Evolutionary conservation across 352 stramenopile species (phyloP).

Genomic region (Phytophthora sansomeana): DNA sequence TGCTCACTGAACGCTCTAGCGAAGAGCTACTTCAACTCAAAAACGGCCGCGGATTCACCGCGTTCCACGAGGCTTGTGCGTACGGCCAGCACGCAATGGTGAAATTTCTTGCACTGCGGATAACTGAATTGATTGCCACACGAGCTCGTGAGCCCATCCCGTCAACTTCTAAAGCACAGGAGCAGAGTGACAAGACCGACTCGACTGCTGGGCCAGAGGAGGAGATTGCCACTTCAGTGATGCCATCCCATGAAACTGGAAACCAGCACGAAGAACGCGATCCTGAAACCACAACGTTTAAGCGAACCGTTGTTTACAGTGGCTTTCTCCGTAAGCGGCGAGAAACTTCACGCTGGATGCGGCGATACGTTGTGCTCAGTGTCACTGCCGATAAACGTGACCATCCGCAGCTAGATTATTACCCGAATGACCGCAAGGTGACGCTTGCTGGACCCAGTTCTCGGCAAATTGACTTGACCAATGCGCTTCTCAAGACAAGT

Average conservation of each 20-base stretch:
- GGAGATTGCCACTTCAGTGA: not conserved
- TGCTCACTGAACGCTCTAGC: slow-evolving; percentile 50
- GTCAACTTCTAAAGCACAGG: not conserved
- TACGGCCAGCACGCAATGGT: slow-evolving; percentile 77
- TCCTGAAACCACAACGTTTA: not conserved
- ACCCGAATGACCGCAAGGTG: slow-evolving; percentile 58
- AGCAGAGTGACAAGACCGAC: slow-evolving; percentile 2
- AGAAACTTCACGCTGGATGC: slow-evolving; percentile 85
- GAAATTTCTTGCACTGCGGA: slow-evolving; percentile 58
- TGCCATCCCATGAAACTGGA: not conserved
- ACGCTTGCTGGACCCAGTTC: slow-evolving; percentile 50
- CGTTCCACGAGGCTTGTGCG: slow-evolving; percentile 75
- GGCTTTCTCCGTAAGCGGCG: slow-evolving; percentile 79
- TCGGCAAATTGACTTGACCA: slow-evolving; percentile 67
- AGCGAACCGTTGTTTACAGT: slow-evolving; percentile 46
- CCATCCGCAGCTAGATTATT: slow-evolving; percentile 73
- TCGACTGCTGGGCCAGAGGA: slow-evolving; percentile 20
- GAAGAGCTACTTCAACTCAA: slow-evolving; percentile 49
- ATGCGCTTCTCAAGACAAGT: slow-evolving; percentile 83
- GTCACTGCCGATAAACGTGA: slow-evolving; percentile 36
- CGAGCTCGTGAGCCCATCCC: not conserved
- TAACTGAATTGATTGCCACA: slow-evolving; percentile 1
- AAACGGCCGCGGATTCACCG: slow-evolving; percentile 65
- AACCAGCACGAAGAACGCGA: slow-evolving; percentile 25
- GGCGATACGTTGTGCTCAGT: slow-evolving; percentile 75